These are phyloP conservation scores for Phialophora chinensis DNA, from an alignment of 2,329 filamentous ascomycete species.

Conservation along the genomic window DNA sequence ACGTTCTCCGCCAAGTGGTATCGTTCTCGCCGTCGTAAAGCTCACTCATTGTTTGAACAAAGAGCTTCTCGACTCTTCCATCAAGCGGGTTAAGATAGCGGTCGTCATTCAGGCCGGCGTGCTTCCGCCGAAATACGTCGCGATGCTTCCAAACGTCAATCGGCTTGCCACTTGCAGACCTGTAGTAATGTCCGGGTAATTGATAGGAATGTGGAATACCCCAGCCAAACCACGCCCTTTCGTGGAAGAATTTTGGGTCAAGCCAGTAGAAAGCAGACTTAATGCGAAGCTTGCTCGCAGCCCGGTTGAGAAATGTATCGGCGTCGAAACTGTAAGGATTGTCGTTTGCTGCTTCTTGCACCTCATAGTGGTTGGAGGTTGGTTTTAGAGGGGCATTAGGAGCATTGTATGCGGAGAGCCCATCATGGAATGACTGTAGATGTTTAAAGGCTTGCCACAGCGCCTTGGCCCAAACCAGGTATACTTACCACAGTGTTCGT, in stretches of 20 bases:
- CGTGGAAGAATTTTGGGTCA: constrained; percentile 26
- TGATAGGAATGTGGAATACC: constrained; percentile 24
- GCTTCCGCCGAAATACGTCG: constrained; percentile 25
- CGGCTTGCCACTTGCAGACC: constrained; percentile 4
- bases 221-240: constrained; percentile 23
- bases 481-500: constrained; percentile 11
- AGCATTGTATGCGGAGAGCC: constrained; percentile 6
- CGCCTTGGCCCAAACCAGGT: background rate
- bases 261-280: constrained; percentile 22
- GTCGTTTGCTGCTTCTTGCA: constrained; percentile 9
- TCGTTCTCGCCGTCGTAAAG: constrained; percentile 26
- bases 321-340: constrained; percentile 21
- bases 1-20: constrained; percentile 28
- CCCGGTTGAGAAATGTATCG: constrained; percentile 22
- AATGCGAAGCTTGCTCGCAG: constrained; percentile 4
- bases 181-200: constrained; percentile 20
- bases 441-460: background rate
- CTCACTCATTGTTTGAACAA: constrained; percentile 24
- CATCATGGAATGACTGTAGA: constrained; percentile 13
- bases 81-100: constrained; percentile 25
- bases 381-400: constrained; percentile 4
- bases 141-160: constrained; percentile 20
- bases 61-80: constrained; percentile 24
- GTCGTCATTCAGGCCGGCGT: constrained; percentile 22
- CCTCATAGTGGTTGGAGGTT: constrained; percentile 6